These are phyloP conservation scores for Daldinia sp. DNA, from an alignment of 2,329 filamentous ascomycete species.

Conservation along the genomic window DNA sequence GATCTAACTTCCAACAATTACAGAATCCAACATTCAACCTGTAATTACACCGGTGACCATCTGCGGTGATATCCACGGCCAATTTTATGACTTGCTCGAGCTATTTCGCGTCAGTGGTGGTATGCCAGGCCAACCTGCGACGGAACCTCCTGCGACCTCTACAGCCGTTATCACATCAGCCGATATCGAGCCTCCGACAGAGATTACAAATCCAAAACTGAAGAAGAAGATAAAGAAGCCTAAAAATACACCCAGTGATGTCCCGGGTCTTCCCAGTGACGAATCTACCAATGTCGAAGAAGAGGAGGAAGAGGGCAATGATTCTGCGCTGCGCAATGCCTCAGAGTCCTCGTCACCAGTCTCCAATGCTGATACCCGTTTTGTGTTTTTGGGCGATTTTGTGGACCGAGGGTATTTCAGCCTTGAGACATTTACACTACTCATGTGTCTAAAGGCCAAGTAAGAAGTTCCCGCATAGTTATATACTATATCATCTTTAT, in stretches of 20 bases:
- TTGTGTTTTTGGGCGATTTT: conserved; percentile 84
- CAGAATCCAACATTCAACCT: conserved; percentile 99
- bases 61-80: conserved; percentile 97
- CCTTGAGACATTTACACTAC: conserved; percentile 95
- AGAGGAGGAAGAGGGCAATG: conserved; percentile 60
- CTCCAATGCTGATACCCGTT: conserved; percentile 63
- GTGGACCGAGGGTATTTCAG: conserved; percentile 98
- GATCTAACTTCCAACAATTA: conserved; percentile 22
- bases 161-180: conserved; percentile 86
- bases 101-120: conserved; percentile 96
- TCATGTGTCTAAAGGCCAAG: conserved; percentile 91
- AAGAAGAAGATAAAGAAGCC: conserved; percentile 84
- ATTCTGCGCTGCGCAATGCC: conserved; percentile 51
- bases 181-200: conserved; percentile 89
- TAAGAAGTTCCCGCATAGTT: conserved; percentile 49
- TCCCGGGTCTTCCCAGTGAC: conserved; percentile 62
- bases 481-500: conserved; percentile 19
- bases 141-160: conserved; percentile 75
- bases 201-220: conserved; percentile 88
- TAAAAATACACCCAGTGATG: conserved; percentile 63
- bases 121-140: conserved; percentile 87
- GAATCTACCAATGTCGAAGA: conserved; percentile 62
- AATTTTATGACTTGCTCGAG: conserved; percentile 98
- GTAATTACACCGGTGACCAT: conserved; percentile 96
- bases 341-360: conserved; percentile 40